Evolutionary conservation across 164 flowering plant genomes (phyloP).

Genomic region (Sedum album): DNA sequence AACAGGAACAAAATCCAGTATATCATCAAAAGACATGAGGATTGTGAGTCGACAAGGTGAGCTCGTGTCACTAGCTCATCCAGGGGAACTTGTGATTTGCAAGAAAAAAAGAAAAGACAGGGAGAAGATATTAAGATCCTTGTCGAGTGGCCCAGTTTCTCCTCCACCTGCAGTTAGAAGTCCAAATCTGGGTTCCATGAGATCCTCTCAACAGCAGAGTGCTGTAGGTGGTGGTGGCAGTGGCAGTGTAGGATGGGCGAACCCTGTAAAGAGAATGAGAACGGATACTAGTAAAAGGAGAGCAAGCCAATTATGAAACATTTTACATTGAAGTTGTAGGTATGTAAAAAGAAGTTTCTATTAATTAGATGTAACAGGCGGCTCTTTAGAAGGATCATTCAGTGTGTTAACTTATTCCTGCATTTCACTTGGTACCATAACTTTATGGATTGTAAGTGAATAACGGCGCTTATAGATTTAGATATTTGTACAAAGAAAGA

Average conservation of each 20-base stretch:
- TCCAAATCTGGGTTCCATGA: conserved; percentile 23
- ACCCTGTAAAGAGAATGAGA: conserved; percentile 89
- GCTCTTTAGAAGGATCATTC: too few species aligned
- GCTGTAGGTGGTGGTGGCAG: conserved; percentile 28
- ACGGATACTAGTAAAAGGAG: conserved; percentile 87
- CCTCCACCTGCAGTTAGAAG: conserved; percentile 47
- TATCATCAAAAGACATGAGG: conserved; percentile 25
- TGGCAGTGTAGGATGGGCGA: conserved; percentile 75
- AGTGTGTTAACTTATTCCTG: too few species aligned
- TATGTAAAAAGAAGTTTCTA: conserved; percentile 12
- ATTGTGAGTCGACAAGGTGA: conserved; percentile 41
- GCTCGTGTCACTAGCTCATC: conserved; percentile 55
- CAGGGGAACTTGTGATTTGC: conserved; percentile 91
- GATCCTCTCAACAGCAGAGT: conserved; percentile 35
- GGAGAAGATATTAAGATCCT: conserved; percentile 57
- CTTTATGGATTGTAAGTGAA: too few species aligned
- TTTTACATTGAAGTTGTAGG: conserved; percentile 4
- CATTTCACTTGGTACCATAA: too few species aligned
- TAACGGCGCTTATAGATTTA: too few species aligned
- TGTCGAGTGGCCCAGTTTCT: conserved; percentile 47
- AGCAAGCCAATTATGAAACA: conserved; percentile 67
- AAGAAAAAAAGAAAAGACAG: conserved; percentile 95
- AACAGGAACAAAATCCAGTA: conserved; percentile 25
- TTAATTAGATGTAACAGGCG: conserved; percentile 6
- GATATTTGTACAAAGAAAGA: too few species aligned